Evolutionary conservation across 2,329 filamentous ascomycete species (phyloP), one percentile per base, ranked within the genome.

Genomic region (Dendrostoma leiphaemia): DNA sequence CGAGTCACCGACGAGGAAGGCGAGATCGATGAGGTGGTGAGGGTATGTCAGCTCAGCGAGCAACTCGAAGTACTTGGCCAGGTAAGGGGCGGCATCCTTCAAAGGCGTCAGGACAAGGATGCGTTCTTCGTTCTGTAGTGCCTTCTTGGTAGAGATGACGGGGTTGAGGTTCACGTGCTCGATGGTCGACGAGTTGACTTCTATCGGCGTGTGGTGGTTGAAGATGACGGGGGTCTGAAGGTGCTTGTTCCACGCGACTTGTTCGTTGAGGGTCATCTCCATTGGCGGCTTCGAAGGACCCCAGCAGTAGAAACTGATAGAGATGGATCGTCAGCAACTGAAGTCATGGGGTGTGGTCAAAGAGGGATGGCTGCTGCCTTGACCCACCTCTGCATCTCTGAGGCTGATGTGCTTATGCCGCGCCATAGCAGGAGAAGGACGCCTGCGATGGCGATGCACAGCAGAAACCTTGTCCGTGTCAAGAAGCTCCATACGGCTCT

Each of bases 281-380:
- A 96, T 95, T 50, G 94, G 94, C n/a, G 94, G 84, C 77, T 95
- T 97, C 23, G 88, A 84, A 13, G 94, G 93, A 12, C 94, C 94
- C 82, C 91, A 97, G 78, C 94, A 99, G 75, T 96, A 96, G 74
- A 96, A 97, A 74, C 93, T 97, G 67, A n/a, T 59, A 59, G 10
- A 44, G 47, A 46, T 28, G 41, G 43, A 55, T 46, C 29, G 44
- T 47, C 48, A 58, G 13, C 21, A 40, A 21, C 31, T 9, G 29
- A 40, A 12, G n/a, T 10, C 4, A 17, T 12, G 32, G 31, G n/a
- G 6, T 23, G 10, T 8, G 26, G 10, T 21, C 28, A 29, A 32
- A 46, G 50, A 35, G 9, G 32, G 44, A 37, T 32, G n/a, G 17
- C 13, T 46, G 21, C 28, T 45, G 28, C 6, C 32, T 44, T 29